Evolutionary conservation across 169 alveolate genomes (phyloP), one percentile per base, ranked within the genome.

Genomic region (Babesia divergens): DNA sequence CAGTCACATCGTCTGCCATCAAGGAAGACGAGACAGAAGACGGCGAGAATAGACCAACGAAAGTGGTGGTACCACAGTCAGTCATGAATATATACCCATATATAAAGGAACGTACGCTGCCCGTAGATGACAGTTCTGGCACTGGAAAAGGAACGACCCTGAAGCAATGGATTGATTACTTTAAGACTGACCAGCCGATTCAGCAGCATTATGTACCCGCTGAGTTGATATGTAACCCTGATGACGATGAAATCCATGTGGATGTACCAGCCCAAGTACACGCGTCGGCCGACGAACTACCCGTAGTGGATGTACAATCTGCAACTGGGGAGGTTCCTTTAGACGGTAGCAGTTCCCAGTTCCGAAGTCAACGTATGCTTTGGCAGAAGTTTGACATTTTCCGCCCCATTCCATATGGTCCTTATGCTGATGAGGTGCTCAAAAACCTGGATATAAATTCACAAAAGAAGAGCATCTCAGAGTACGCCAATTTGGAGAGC

Each of bases 331-430:
- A 62, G 3, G 55, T 14, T 7, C 24, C 26, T 2, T 29, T 40
- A 11, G 72, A 62, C 28, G 20, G 72, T 32, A 46, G 46, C 40
- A 28, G 55, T 6, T 42, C 72, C 0, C 62, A 74, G 64, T 60
- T 31, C 56, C 35, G 84, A 5, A 38, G 82, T 16, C 82, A 70
- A 24, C 44, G 76, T n/a, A 55, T 77, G 66, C 37, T 77, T 31
- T 66, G 81, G 82, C 80, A 77, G 32, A 77, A 77, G 26, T 77
- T 51, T 26, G 86, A 77, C 46, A 51, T 77, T n/a, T 77, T 77
- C 70, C 38, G 64, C 18, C 65, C 69, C 2, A 64, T 74, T 1
- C 65, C 67, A 9, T 59, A 54, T 32, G 82, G 82, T 0, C 82
- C 82, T 18, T 43, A 56, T 1, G 20, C 72, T 3, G 65, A 50